phyloP scores from a whole-genome alignment of 192 early-diverging fungal genomes.

The Linnemannia hyalina region DNA sequence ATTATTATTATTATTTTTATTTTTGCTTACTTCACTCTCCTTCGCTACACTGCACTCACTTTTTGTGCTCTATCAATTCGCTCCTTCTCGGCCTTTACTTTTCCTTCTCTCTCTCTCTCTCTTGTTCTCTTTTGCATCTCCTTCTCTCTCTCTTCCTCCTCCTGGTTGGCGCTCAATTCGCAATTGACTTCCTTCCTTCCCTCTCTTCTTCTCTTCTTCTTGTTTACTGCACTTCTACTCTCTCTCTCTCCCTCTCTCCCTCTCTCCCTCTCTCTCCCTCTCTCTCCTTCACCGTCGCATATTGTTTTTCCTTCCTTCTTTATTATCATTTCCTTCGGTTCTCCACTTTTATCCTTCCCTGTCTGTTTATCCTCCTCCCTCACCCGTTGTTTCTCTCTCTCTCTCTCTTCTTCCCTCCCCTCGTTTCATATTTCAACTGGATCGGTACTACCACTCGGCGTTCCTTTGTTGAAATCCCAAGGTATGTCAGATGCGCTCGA shows the following conservation, averaged over 20 bases:
- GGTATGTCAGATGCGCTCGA: slow-evolving; percentile 1
- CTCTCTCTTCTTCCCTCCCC: not conserved
- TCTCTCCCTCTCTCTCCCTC: too few relatives aligned
- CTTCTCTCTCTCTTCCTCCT: not conserved
- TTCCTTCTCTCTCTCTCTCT: not conserved
- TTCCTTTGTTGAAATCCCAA: not conserved
- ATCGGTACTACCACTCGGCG: not conserved
- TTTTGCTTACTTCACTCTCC: not conserved
- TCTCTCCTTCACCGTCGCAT: too few relatives aligned
- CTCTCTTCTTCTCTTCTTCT: not conserved
- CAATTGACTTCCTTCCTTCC: not conserved
- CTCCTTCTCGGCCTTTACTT: not conserved
- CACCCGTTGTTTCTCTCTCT: not conserved
- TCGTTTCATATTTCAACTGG: slow-evolving; percentile 4
- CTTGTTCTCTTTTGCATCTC: not conserved
- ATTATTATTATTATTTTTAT: too few relatives aligned
- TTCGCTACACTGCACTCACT: too few relatives aligned
- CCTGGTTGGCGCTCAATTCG: not conserved
- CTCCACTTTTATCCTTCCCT: not conserved
- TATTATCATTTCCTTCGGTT: not conserved
- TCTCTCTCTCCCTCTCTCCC: too few relatives aligned
- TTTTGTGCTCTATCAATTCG: too few relatives aligned
- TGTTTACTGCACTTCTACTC: not conserved
- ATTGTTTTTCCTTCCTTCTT: too few relatives aligned
- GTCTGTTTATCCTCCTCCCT: not conserved